Evolutionary conservation across 345 rosid genomes (phyloP).

Genomic region (Bruguiera sexangula): DNA sequence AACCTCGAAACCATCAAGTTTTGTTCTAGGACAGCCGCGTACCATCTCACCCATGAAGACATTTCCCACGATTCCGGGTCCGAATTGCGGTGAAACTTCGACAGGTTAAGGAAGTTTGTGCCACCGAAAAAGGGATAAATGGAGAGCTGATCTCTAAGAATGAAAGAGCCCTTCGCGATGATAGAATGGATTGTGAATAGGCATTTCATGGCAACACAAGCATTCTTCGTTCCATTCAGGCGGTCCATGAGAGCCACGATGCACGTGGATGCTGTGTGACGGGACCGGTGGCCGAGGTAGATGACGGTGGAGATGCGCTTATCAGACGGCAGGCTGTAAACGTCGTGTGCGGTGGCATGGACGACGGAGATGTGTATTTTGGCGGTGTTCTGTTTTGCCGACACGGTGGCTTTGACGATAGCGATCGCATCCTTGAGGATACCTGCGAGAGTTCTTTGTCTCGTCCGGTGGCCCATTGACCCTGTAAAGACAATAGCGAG

Average conservation of each 20-base stretch:
- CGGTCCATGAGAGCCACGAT: constrained; percentile 43
- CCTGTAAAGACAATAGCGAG: too few relatives aligned
- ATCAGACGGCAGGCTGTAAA: constrained; percentile 33
- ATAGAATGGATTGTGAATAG: constrained; percentile 45
- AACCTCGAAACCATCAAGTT: constrained; percentile 40
- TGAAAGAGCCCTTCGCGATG: constrained; percentile 35
- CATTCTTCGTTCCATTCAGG: constrained; percentile 32
- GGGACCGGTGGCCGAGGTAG: constrained; percentile 26
- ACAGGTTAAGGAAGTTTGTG: constrained; percentile 41
- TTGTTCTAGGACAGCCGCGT: constrained; percentile 46
- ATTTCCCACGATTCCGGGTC: constrained; percentile 33
- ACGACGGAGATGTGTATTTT: constrained; percentile 31
- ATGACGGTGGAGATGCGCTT: constrained; percentile 35
- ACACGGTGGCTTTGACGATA: constrained; percentile 38
- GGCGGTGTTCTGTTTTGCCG: constrained; percentile 28
- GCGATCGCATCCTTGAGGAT: constrained; percentile 46
- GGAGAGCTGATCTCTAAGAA: constrained; percentile 44
- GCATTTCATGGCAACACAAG: constrained; percentile 54
- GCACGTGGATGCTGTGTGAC: constrained; percentile 34
- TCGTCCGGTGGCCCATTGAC: constrained; percentile 39
- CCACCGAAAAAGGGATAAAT: constrained; percentile 41
- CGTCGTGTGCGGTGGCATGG: constrained; percentile 47
- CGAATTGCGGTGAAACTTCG: constrained; percentile 33
- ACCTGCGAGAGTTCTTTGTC: constrained; percentile 28
- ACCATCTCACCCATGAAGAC: constrained; percentile 64